Conservation (phyloP, 2,329 filamentous ascomycete species). For the Clarireedia paspali region DNA sequence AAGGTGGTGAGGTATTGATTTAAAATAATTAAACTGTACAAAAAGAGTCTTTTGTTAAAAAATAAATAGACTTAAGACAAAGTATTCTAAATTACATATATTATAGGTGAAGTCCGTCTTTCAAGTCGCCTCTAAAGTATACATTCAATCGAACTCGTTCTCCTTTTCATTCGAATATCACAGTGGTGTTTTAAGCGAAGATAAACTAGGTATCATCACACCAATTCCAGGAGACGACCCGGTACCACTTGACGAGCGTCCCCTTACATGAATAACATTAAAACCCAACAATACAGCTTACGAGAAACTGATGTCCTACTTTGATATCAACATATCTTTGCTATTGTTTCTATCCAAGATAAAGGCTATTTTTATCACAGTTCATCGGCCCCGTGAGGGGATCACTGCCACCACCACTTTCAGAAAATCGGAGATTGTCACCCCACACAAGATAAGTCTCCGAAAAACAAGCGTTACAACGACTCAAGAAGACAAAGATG, state of each 20-base stretch:
- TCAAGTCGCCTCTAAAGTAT: not conserved
- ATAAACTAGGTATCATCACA: slow-evolving; percentile 11
- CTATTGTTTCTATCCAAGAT: not conserved
- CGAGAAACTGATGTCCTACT: not conserved
- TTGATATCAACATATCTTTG: not conserved
- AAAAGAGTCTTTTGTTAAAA: too few species aligned
- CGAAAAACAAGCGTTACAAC: not conserved
- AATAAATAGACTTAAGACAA: too few species aligned
- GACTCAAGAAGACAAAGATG: slow-evolving; percentile 4
- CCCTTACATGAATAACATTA: slow-evolving; percentile 10
- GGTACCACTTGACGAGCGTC: not conserved
- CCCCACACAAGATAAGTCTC: not conserved
- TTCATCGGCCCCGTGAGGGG: not conserved
- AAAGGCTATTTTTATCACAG: not conserved
- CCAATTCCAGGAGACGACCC: slow-evolving; percentile 9
- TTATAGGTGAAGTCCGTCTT: not conserved
- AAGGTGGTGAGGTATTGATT: too few species aligned
- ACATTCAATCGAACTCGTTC: slow-evolving; percentile 3
- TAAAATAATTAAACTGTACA: too few species aligned
- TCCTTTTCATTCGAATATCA: slow-evolving; percentile 11
- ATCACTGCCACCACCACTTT: not conserved
- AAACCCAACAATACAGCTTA: not conserved
- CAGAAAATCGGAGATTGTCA: not conserved
- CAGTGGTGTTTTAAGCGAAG: not conserved
- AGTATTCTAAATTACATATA: too few species aligned